Evolutionary conservation across 192 early-diverging fungal genomes (phyloP).

Genomic region (Backusella westeae): DNA sequence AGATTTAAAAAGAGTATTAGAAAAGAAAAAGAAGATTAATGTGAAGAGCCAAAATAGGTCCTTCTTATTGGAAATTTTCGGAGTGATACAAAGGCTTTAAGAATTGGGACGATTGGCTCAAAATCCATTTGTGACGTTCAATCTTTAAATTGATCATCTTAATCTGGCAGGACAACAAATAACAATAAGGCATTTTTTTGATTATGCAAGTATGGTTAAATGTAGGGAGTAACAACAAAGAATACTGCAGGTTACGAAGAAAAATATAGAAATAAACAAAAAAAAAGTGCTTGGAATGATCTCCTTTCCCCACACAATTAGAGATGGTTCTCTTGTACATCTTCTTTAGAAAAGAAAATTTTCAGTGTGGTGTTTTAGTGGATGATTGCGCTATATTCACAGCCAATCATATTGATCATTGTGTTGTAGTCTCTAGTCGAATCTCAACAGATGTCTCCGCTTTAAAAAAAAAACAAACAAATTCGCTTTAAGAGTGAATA

Average conservation of each 20-base stretch:
- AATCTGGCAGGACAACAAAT: background rate
- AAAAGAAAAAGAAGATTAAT: conserved; percentile 2
- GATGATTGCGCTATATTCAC: background rate
- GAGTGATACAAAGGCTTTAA: background rate
- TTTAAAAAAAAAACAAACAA: background rate
- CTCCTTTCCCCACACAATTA: background rate
- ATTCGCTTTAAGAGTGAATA: too few relatives aligned
- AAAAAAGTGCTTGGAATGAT: background rate
- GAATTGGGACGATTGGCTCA: conserved; percentile 1
- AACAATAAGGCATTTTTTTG: background rate
- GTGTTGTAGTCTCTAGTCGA: background rate
- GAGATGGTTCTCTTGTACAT: background rate
- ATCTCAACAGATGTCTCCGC: background rate
- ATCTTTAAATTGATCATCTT: conserved; percentile 6
- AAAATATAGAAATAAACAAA: background rate
- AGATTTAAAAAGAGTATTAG: background rate
- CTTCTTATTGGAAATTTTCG: conserved; percentile 3
- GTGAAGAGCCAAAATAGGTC: background rate
- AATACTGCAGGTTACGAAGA: background rate
- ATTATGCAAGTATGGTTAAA: background rate
- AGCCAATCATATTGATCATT: background rate
- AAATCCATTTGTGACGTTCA: conserved; percentile 2
- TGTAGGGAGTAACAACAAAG: background rate
- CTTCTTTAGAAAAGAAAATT: background rate
- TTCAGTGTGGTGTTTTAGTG: background rate